Base-by-base conservation (phyloP, 768 basidiomycete genomes). In the Mycena vulgaris region DNA sequence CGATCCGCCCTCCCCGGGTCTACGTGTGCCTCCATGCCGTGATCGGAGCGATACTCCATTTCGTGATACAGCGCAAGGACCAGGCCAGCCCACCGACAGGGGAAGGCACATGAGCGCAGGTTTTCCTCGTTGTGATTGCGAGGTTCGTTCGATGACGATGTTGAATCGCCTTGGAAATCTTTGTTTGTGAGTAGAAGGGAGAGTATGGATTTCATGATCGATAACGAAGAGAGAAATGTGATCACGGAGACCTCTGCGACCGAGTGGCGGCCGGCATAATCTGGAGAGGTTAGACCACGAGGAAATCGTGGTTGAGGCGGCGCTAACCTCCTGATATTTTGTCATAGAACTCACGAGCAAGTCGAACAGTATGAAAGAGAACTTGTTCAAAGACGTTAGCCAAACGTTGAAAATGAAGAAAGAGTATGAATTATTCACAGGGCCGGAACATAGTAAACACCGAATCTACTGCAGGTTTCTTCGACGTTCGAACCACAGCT, bases 281-380 rank as follows among this genome's bases (percentile, higher is more conserved):
- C 66, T 72, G 11, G 0, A 8, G 7, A 10, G 39, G 40, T 35
- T 17, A 63, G 55, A 8, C 5, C 19, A 8, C 16, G n/a, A 42
- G 14, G 19, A 48, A 48, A 45, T 6, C 35, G 3, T 17, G 31
- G 13, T 0, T 35, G 14, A 8, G 7, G 13, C 31, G 27, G 11
- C 14, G 33, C 40, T 16, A 35, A 70, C 69, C 69, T 58, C 71
- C 68, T 6, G 39, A 33, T 16, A 73, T 57, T 11, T 69, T 63
- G 11, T 69, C 60, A 33, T 69, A 48, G 10, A 69, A 55, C 19
- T 73, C 71, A 23, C 71, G 71, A 28, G 52, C 30, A 28, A 69
- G 66, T 11, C 40, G 30, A 17, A 23, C 48, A 14, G 64, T 40
- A 53, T 67, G 70, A 28, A 59, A 71, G 17, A 71, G 25, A n/a